Percentiles rank a stretch among this genome's conserved stretches.
Conservation (phyloP, 2,329 filamentous ascomycete species). For the Aspergillus brasiliensis region DNA sequence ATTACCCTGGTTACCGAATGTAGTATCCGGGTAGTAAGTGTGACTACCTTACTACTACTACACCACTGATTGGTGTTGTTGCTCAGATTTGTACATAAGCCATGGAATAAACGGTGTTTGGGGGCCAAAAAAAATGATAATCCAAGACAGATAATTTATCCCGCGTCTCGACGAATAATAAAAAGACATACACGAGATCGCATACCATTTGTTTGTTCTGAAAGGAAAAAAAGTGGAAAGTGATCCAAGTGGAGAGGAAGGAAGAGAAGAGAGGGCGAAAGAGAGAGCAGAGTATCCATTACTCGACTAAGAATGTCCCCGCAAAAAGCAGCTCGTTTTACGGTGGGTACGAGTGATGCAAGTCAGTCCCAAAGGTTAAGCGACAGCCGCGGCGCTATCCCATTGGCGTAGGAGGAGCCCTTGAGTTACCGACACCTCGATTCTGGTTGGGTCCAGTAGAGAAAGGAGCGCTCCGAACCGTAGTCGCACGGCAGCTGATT, state of each 20-base stretch:
- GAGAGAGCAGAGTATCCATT: neutral
- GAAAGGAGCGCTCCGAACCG: conserved; percentile 37
- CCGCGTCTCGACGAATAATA: neutral
- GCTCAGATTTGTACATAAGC: neutral
- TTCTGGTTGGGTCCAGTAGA: conserved; percentile 19
- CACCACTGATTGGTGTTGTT: too few species aligned
- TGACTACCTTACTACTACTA: too few species aligned
- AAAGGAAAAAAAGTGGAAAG: neutral
- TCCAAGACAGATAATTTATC: too few species aligned
- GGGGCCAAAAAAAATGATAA: neutral
- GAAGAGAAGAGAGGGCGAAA: too few species aligned
- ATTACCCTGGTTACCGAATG: too few species aligned
- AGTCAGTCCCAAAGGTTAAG: conserved; percentile 17
- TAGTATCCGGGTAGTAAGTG: too few species aligned
- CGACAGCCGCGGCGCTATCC: conserved; percentile 14
- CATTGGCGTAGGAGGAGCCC: conserved; percentile 10
- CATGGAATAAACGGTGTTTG: neutral
- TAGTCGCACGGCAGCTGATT: conserved; percentile 32
- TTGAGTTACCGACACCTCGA: conserved; percentile 8
- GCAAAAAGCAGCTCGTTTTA: conserved; percentile 7
- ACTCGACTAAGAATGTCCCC: conserved; percentile 6
- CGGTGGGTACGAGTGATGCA: conserved; percentile 10
- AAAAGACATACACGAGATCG: neutral
- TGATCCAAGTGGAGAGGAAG: neutral
- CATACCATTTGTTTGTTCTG: neutral